A percentile compares a stretch with the other conserved stretches of the same genome.
Evolutionary conservation across 2,329 filamentous ascomycete genomes (phyloP).

Genomic region (Hypoxylon rubiginosum): DNA sequence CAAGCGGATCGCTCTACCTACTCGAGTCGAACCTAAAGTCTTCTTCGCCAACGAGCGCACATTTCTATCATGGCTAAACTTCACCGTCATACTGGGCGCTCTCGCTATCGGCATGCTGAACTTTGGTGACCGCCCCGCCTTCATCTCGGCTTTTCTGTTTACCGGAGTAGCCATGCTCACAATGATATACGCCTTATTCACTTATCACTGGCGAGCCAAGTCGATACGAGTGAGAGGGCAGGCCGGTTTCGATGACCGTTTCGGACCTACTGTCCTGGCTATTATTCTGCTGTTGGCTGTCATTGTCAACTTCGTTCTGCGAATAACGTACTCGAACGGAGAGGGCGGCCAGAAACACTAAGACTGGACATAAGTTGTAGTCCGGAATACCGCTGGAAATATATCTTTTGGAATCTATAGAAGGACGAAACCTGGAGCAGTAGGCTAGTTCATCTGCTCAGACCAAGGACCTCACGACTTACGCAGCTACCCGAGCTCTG

Average conservation of each 20-base stretch:
- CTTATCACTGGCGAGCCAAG: slow-evolving; percentile 97
- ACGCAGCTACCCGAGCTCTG: not conserved
- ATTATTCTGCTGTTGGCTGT: slow-evolving; percentile 89
- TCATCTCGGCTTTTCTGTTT: slow-evolving; percentile 94
- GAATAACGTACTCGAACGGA: slow-evolving; percentile 67
- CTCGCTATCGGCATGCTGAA: slow-evolving; percentile 97
- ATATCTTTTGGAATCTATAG: not conserved
- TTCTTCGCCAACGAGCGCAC: slow-evolving; percentile 99
- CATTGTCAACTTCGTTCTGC: slow-evolving; percentile 94
- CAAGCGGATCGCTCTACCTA: slow-evolving; percentile 98
- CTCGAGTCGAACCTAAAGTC: slow-evolving; percentile 98
- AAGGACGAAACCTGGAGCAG: not conserved
- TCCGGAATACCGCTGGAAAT: not conserved
- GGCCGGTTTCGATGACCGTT: slow-evolving; percentile 95
- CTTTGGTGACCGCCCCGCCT: slow-evolving; percentile 94
- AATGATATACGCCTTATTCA: slow-evolving; percentile 94
- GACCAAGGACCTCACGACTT: slow-evolving; percentile 2
- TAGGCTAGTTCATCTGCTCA: not conserved
- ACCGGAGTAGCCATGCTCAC: slow-evolving; percentile 93
- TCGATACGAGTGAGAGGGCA: slow-evolving; percentile 92
- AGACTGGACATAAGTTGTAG: not conserved
- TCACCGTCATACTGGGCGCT: slow-evolving; percentile 97
- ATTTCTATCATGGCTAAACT: slow-evolving; percentile 99
- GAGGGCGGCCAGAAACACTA: slow-evolving; percentile 54
- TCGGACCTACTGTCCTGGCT: slow-evolving; percentile 91